phyloP scores from a whole-genome alignment of 176 grass and related monocot genomes.

The Avena atlantica region DNA sequence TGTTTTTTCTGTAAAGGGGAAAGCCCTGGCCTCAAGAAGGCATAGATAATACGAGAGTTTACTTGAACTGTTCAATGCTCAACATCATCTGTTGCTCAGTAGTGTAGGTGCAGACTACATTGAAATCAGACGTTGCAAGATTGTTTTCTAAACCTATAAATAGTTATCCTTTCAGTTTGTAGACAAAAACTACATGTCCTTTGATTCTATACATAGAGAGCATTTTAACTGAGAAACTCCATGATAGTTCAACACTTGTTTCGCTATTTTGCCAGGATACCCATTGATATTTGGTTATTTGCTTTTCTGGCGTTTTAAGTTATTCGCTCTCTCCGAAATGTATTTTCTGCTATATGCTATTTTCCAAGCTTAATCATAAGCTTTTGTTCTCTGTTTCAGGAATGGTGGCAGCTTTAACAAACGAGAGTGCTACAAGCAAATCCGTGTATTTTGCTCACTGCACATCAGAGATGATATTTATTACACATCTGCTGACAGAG shows the following conservation, averaged over 20 bases:
- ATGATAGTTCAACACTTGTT: neutral
- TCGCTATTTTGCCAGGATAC: neutral
- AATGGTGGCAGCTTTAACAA: conserved; percentile 98
- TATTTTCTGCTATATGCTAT: neutral
- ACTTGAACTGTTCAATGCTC: neutral
- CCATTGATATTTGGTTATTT: conserved; percentile 3
- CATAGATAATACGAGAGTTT: conserved; percentile 25
- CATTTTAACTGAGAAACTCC: neutral
- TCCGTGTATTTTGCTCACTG: conserved; percentile 98
- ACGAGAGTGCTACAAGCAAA: conserved; percentile 99
- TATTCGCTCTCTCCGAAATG: neutral
- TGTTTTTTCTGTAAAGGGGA: too few relatives aligned
- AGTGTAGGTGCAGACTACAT: neutral
- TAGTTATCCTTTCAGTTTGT: neutral
- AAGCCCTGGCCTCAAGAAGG: neutral
- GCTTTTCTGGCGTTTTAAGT: neutral
- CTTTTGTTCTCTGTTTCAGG: conserved; percentile 54
- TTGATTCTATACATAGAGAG: neutral
- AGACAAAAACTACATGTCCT: conserved; percentile 16
- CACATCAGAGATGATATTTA: conserved; percentile 99
- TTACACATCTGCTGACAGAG: conserved; percentile 91
- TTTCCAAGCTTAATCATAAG: conserved; percentile 10
- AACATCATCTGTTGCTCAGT: conserved; percentile 12
- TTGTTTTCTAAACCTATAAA: neutral
- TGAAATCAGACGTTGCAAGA: neutral